Evolutionary conservation across 2,329 filamentous ascomycete genomes (phyloP).

Genomic region (Mollisiaceae sp.): DNA sequence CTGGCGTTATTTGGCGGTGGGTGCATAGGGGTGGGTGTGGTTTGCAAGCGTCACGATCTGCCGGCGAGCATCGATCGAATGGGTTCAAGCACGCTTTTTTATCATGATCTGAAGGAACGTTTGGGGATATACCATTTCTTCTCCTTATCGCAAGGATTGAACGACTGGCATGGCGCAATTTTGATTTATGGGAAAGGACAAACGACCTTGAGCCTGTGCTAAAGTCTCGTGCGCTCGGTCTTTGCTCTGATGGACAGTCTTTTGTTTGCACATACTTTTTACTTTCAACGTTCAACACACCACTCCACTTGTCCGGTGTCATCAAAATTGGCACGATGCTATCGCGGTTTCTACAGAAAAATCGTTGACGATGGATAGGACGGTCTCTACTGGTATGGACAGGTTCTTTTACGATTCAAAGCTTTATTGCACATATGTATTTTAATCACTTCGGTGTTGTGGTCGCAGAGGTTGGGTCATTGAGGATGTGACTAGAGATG

Average conservation of each 20-base stretch:
- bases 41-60: constrained; percentile 39
- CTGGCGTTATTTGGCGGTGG: constrained; percentile 36
- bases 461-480: neutral
- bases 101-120: constrained; percentile 36
- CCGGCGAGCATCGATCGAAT: constrained; percentile 43
- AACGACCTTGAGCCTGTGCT: constrained; percentile 41
- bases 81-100: constrained; percentile 35
- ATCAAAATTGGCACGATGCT: constrained; percentile 17
- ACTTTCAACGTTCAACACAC: constrained; percentile 18
- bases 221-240: constrained; percentile 42
- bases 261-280: constrained; percentile 27
- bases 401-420: constrained; percentile 19
- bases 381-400: constrained; percentile 21
- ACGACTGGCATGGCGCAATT: constrained; percentile 33
- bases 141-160: constrained; percentile 34
- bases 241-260: constrained; percentile 19
- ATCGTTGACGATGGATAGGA: constrained; percentile 16
- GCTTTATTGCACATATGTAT: constrained; percentile 25
- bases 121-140: constrained; percentile 29
- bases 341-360: constrained; percentile 10
- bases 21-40: constrained; percentile 35
- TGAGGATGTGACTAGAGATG: neutral
- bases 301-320: constrained; percentile 24
- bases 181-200: constrained; percentile 28
- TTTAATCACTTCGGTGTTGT: constrained; percentile 18